These are phyloP conservation scores for Vigna hirtella DNA, from an alignment of 306 rosid species.

Conservation along the genomic window DNA sequence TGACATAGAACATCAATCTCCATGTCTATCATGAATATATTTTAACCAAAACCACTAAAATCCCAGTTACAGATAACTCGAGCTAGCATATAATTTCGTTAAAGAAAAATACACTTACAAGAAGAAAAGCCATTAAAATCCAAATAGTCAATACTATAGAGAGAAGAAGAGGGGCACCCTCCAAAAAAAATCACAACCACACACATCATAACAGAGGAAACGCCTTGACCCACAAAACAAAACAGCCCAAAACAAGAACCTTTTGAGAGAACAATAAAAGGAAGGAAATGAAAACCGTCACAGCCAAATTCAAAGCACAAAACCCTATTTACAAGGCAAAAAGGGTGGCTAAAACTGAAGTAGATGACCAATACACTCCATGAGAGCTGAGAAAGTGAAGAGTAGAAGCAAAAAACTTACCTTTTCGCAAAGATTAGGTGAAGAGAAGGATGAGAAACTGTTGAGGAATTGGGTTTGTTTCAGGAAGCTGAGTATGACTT, in stretches of 20 bases:
- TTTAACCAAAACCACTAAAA: constrained; percentile 31
- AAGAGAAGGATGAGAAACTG: constrained; percentile 27
- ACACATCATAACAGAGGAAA: constrained; percentile 34
- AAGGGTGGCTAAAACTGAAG: constrained; percentile 31
- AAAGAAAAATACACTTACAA: constrained; percentile 25
- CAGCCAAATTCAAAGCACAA: constrained; percentile 32
- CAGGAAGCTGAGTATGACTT: constrained; percentile 41
- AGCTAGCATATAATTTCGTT: constrained; percentile 18
- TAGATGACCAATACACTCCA: constrained; percentile 32
- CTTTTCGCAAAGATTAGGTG: constrained; percentile 40
- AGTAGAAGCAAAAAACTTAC: constrained; percentile 32
- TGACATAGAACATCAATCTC: background rate
- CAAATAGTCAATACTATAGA: constrained; percentile 24
- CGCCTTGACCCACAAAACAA: constrained; percentile 11
- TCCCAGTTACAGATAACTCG: constrained; percentile 17
- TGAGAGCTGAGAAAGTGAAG: constrained; percentile 29
- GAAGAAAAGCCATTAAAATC: constrained; percentile 1
- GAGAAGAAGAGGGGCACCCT: background rate
- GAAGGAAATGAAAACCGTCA: background rate
- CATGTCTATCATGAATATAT: background rate
- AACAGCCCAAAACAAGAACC: background rate
- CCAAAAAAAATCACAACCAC: background rate
- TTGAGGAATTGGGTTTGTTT: constrained; percentile 38
- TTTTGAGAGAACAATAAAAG: constrained; percentile 28
- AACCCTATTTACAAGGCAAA: constrained; percentile 49